Evolutionary conservation across 2,329 filamentous ascomycete genomes (phyloP), one percentile per base, ranked within the genome.

Genomic region (Arachnopeziza araneosa): DNA sequence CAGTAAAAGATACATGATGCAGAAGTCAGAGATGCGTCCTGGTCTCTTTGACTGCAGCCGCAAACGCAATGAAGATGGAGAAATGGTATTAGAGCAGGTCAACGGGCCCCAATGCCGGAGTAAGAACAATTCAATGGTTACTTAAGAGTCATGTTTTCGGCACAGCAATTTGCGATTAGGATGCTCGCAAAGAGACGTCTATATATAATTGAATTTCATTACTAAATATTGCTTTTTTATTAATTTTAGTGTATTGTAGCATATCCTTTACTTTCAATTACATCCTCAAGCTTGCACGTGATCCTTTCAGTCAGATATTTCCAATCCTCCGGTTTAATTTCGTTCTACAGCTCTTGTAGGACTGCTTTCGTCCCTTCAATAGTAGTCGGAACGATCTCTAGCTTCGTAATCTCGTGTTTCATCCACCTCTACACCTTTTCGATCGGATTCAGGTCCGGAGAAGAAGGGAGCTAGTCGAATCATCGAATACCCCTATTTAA

Each of bases 381-480:
- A 22, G 19, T 26, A 23, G 51, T 58, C 21, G 22, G 56, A 5
- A 54, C 9, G 49, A 7, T 48, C 5, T 44, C 26, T 10, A 58
- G 30, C 24, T 53, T 58, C 5, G 24, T 54, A 48, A 58, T 53
- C 30, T 58, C 50, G n/a, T 58, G n/a, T 24, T 56, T 60, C 26
- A 60, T 60, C 54, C 23, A 57, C n/a, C 59, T 14, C 59, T 30
- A 57, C 23, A 57, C 53, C 44, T 60, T 75, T 56, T 74, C 75
- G 63, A 66, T 72, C 7, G 54, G 57, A 55, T 62, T 60, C 12
- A 62, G 24, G 52, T 60, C 51, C 19, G 54, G 57, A 14, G 57
- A 60, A 44, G 24, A 60, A 54, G 54, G 83, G 88, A 65, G 79
- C 85, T 67, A 86, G 85, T 44, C 75, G 71, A 60, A 60, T 17